Evolutionary conservation across 108 stramenopile species (phyloP), one percentile per base, ranked within the genome.

Genomic region (Cyclotella baltica): DNA sequence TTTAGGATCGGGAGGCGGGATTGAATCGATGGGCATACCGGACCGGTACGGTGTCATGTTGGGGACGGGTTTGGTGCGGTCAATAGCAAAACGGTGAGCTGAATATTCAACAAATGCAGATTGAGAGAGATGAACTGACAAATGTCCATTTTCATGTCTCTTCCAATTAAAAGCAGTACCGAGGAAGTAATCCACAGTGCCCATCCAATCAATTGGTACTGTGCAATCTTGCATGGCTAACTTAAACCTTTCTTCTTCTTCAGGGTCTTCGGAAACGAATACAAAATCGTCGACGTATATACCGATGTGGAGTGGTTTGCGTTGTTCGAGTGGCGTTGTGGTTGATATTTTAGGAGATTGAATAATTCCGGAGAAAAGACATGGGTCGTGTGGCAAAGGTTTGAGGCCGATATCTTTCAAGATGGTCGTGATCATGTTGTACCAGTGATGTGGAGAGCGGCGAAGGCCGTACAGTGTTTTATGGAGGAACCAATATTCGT

Each of bases 401-500:
- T 28, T 27, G 28, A 75, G 62, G 4, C 74, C 74, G 29, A 64
- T 65, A 10, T 36, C 18, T 43, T 37, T 61, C 4, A 73, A 40
- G 10, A 73, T 61, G 1, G 40, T 29, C 1, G 30, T 23, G 51
- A 75, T 33, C 33, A 53, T 75, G 19, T 75, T 37, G 30, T 75
- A 75, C 64, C 74, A 75, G 64, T 75, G 74, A n/a, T 52, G 74
- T 9, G 74, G 74, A 55, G 62, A 64, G 3, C 72, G 3, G 9
- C 61, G 43, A 11, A 73, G 62, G n/a, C 62, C 51, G 38, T 62
- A 73, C 3, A 75, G 50, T 3, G 74, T 75, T 34, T 75, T 75
- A 2, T 65, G 52, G 2, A 75, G 51, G 3, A 38, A 27, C 66
- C 75, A 76, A 25, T 59, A 68, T 33, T 55, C 52, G 47, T 37